phyloP scores from a whole-genome alignment of 306 rosid genomes.

The Castanea mollissima region DNA sequence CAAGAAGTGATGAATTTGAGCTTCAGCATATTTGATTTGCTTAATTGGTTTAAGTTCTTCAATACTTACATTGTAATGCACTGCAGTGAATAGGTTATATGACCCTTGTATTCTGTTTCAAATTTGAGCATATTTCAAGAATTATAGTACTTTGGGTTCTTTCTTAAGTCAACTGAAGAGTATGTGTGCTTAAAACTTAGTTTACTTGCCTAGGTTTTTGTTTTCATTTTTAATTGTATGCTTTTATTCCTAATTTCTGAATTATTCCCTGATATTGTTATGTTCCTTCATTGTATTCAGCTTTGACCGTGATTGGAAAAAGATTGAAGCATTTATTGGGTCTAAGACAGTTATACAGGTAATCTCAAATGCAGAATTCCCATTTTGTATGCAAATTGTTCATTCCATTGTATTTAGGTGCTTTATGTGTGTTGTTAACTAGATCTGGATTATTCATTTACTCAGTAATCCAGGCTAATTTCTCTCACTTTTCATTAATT shows the following conservation, averaged over 20 bases:
- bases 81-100: background rate
- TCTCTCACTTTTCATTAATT: background rate
- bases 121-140: background rate
- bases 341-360: slow-evolving; percentile 98
- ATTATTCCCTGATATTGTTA: background rate
- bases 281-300: slow-evolving; percentile 35
- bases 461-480: background rate
- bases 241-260: background rate
- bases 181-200: background rate
- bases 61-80: background rate
- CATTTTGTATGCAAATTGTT: background rate
- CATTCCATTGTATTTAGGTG: background rate
- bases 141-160: background rate
- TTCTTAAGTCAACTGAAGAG: slow-evolving; percentile 2
- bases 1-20: background rate
- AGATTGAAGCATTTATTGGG: slow-evolving; percentile 95
- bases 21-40: background rate
- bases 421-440: background rate
- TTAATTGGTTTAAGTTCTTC: slow-evolving; percentile 1
- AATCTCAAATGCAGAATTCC: slow-evolving; percentile 15
- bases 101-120: background rate
- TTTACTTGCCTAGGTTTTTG: background rate
- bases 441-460: background rate
- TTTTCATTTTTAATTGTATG: slow-evolving; percentile 11
- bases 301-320: slow-evolving; percentile 99